These are phyloP conservation scores for Oleoguttula mirabilis DNA, from an alignment of 495 filamentous ascomycete species.

Conservation along the genomic window DNA sequence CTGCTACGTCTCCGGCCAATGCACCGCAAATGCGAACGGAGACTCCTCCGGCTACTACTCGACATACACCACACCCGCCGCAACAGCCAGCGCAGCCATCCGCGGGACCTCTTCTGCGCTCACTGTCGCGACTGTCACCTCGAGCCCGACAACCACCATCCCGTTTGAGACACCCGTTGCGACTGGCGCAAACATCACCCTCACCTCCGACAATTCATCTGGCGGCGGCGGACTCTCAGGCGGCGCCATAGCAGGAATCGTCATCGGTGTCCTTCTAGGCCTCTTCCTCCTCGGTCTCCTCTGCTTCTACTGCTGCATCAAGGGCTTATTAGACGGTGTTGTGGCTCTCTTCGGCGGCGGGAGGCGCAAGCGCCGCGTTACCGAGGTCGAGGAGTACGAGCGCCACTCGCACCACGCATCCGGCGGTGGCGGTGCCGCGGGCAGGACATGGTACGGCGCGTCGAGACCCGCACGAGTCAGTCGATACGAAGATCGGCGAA, in stretches of 20 bases:
- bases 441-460: constrained; percentile 55
- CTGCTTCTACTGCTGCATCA: constrained; percentile 62
- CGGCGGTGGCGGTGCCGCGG: constrained; percentile 31
- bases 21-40: constrained; percentile 16
- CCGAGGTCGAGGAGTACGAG: constrained; percentile 43
- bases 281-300: constrained; percentile 58
- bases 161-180: constrained; percentile 46
- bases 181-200: constrained; percentile 39
- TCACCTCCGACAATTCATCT: constrained; percentile 25
- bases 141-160: constrained; percentile 44
- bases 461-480: constrained; percentile 38
- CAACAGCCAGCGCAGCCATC: constrained; percentile 42
- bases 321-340: constrained; percentile 49
- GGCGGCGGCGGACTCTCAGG: constrained; percentile 50
- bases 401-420: constrained; percentile 54
- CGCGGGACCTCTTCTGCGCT: constrained; percentile 56
- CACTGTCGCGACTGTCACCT: constrained; percentile 43
- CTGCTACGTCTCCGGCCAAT: constrained; percentile 37
- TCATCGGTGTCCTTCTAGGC: constrained; percentile 74
- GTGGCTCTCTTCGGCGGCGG: constrained; percentile 56
- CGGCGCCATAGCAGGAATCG: constrained; percentile 90
- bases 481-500: constrained; percentile 18
- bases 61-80: constrained; percentile 21
- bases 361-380: constrained; percentile 33
- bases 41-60: constrained; percentile 28